Evolutionary conservation across 2,329 filamentous ascomycete genomes (phyloP), one percentile per base, ranked within the genome.

Genomic region (Paramyrothecium roridum): DNA sequence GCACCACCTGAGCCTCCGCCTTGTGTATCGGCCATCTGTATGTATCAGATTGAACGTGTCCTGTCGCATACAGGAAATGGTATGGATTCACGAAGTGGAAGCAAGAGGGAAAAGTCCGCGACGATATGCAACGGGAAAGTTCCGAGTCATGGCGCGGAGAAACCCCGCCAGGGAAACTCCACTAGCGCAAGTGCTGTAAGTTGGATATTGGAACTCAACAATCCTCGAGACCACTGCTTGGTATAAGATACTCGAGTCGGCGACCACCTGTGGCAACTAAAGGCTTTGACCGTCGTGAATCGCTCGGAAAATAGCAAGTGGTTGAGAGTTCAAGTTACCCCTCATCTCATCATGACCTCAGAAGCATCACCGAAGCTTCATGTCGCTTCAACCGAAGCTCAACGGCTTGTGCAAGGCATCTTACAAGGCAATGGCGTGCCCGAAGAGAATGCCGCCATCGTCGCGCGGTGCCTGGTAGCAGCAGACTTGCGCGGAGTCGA

Each of bases 401-500:
- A 56, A 8, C 71, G 68, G 1, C 84, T 87, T 54, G 76, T 83
- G 6, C 71, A 80, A 61, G 71, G 73, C 6, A 72, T 90, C 13
- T 80, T 90, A 33, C 63, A 71, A 55, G 85, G 77, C 23, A 85
- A 90, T 63, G 82, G 83, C 2, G 86, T 90, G 0, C 71, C 85
- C 0, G 54, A 70, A 0, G 67, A 76, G 3, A 82, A 89, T 59
- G 88, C 90, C 17, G 59, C 72, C 3, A 83, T 85, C 37, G 73
- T 92, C 13, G 85, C 89, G n/a, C 73, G 75, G 57, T 89, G 86
- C 58, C 82, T 93, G 1, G 80, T 93, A 1, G 82, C 84, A 37
- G 90, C 90, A 13, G 90, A 93, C 63, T 80, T 93, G 1, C 85
- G 90, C 45, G 90, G 89, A 51, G 86, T 93, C 23, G 90, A 93